Base-by-base conservation (phyloP, 441 rosid species). In the Theobroma grandiflorum region DNA sequence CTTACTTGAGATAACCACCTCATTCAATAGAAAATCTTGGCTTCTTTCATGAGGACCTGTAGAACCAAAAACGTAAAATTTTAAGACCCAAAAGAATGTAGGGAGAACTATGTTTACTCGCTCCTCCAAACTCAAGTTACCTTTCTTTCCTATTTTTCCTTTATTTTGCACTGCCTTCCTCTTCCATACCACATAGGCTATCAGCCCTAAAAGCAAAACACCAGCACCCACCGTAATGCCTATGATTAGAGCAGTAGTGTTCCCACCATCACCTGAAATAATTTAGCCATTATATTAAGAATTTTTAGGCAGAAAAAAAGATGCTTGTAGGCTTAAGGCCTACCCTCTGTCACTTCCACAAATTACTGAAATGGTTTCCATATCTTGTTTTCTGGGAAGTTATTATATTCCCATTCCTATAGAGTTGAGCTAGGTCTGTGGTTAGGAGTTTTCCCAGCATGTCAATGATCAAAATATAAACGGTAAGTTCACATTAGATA, bases 1-100 rank as follows among this genome's bases (percentile, higher is more conserved):
- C 86, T 87, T 91, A 31, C 87, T 91, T 26, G 96, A 84, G 72
- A 91, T 78, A 43, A 93, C 93, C 5, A 82, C 91, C 47, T 88
- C 92, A 61, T 89, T 90, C 66, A 90, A 61, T 70, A 91, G 74
- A 1, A 90, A 85, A 85, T 91, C 94, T 75, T 83, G 95, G 85
- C 95, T 94, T 80, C 92, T 93, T 55, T 88, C 89, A 33, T 35
- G 86, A 72, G 77, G 45, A 76, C 83, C 93, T 91, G 85, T 49
- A 10, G 14, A 52, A 22, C 3, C 16, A 43, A 16, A 4, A 72
- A 79, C 18, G 38, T 7, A 74, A 52, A 72, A 66, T 20, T 49
- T 73, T 43, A 53, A 31, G 4, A 20, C 63, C 50, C 4, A 33
- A 33, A 47, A 57, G 5, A 40, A 38, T 64, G 62, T 12, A 64